Evolutionary conservation across 768 basidiomycete species (phyloP), one percentile per base, ranked within the genome.

Genomic region (Termitomyces sp.): DNA sequence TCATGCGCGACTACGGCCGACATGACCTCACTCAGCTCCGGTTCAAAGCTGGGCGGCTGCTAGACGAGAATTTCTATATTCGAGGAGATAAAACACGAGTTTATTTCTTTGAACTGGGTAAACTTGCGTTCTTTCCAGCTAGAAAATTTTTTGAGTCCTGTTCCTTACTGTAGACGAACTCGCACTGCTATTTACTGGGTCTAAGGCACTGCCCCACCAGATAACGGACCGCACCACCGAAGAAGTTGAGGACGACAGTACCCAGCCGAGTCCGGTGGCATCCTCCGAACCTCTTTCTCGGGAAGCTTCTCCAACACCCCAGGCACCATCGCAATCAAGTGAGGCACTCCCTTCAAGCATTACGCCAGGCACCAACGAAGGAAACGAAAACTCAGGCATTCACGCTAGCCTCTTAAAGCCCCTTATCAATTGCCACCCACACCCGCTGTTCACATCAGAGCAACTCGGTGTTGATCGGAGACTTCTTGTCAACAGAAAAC

Each of bases 31-130:
- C 97, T 1, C 96, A 98, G 70, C 77, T 99, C 46, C 81, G 97
- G 10, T 97, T 99, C 78, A 97, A 93, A 71, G 80, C 80, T 6
- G 86, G 88, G 1, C 81, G 97, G 12, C 80, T 98, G 55, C 81
- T 98, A 12, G 90, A 93, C 44, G 93, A 95, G 48, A 95, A 97
- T 68, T 87, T 99, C 62, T 99, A 99, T 66, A 89, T 97, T 52
- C 83, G 97, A 37, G 97, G 97, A 0, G 97, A 99, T 74, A 95
- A 93, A 66, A 98, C 97, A 0, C 80, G 97, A 39, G 97, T 99
- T 0, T 98, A 98, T 72, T 99, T 98, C 70, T 99, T 99, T 63
- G 89, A 92, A 59, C 70, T 91, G 12, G 91, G 94, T 92, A 63
- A 31, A 75, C 62, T 1, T 7, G 51, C 41, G 55, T 48, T 39